Evolutionary conservation across 768 basidiomycete genomes (phyloP), one percentile per base, ranked within the genome.

Genomic region (Phlebiopsis flavidoalba): DNA sequence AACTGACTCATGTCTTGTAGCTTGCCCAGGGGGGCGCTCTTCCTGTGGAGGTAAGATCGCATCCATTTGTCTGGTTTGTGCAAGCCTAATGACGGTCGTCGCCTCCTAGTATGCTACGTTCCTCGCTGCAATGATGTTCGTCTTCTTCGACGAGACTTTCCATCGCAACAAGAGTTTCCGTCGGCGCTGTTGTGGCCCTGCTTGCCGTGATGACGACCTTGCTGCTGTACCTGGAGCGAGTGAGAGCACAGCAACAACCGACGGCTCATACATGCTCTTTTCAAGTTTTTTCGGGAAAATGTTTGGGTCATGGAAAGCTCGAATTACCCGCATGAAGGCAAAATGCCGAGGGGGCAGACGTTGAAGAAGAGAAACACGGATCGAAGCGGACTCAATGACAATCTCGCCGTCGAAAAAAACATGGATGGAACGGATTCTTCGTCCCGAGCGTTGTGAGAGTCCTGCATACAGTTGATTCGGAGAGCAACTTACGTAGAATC

Each of bases 21-120:
- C 43, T 60, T 69, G 14, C 70, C 70, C 1, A 58, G 58, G n/a
- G n/a, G n/a, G 6, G 70, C 63, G 3, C 60, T 68, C 36, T 68
- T 71, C 51, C 49, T 68, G 5, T 71, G 68, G 68, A 65, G 62
- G 70, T 71, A 22, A 40, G 70, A 51, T 51, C 11, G 12, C 36
- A 14, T n/a, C 11, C 12, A n/a, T 57, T 6, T 14, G 33, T 7
- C 24, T 46, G 1, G 46, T 31, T 31, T 6, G n/a, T 58, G 19
- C 17, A 8, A 57, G n/a, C 1, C 15, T 57, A 24, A 33, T 26
- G 36, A 31, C 26, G n/a, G 26, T 31, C 15, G 17, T 37, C 45
- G 15, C 22, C 5, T 55, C 26, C 19, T 24, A 63, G 62, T 36
- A 63, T 63, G 62, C 11, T 24, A 63, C 62, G 12, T 63, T 63